Conservation (phyloP, 2,329 filamentous ascomycete genomes). For the Penicillium sp. region DNA sequence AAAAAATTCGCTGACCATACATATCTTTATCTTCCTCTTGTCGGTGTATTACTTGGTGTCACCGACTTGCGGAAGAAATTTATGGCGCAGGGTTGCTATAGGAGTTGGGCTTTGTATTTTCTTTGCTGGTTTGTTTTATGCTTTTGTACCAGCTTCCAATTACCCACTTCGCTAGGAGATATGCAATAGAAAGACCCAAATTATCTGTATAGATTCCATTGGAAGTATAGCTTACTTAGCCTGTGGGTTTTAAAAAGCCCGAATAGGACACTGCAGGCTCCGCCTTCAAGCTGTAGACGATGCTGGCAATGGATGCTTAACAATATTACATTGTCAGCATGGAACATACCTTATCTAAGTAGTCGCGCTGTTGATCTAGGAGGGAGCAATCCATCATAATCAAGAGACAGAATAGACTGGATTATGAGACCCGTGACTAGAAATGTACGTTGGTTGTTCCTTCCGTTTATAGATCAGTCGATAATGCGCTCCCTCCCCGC, state of each 20-base stretch:
- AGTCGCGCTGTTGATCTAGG: too few species aligned
- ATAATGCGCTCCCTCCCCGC: background rate
- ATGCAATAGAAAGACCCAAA: conserved; percentile 11
- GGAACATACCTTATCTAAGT: too few species aligned
- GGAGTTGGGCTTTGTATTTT: conserved; percentile 10
- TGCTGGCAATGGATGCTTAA: background rate
- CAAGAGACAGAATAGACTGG: background rate
- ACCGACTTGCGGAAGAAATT: background rate
- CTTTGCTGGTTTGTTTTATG: conserved; percentile 9
- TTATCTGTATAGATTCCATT: background rate
- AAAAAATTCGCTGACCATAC: conserved; percentile 9
- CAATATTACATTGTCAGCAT: background rate
- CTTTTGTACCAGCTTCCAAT: conserved; percentile 1
- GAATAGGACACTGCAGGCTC: background rate
- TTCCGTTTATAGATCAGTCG: background rate
- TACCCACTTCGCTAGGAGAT: conserved; percentile 13
- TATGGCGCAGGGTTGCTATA: conserved; percentile 16
- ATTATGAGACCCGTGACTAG: background rate
- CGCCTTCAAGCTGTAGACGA: background rate
- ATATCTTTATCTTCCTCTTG: conserved; percentile 5
- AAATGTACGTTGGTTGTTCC: background rate
- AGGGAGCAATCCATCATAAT: too few species aligned
- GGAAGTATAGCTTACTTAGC: background rate
- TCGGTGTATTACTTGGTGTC: background rate
- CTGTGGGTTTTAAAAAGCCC: background rate